Evolutionary conservation across 208 protist species (phyloP).

Genomic region (Paratrypanosoma confusum): DNA sequence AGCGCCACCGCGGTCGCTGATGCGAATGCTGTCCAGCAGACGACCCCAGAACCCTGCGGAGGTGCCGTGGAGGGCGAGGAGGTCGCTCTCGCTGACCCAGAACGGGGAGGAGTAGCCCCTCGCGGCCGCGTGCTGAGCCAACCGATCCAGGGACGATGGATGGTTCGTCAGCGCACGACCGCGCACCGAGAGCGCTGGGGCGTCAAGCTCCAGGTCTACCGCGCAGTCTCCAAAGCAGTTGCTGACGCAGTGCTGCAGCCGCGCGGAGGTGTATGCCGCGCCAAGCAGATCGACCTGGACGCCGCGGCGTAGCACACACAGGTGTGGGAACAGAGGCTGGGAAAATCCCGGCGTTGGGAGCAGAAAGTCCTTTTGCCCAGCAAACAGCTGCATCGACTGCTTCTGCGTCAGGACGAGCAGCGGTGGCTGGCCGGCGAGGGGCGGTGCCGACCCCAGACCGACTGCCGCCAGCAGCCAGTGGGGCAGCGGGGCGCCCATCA

Average conservation of each 20-base stretch:
- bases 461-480: too few relatives aligned
- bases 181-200: conserved; percentile 24
- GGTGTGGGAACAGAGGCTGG: too few relatives aligned
- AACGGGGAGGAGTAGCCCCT: conserved; percentile 27
- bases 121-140: conserved; percentile 3
- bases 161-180: conserved; percentile 19
- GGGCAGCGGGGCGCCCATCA: too few relatives aligned
- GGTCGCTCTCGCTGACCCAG: conserved; percentile 32
- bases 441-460: too few relatives aligned
- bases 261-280: too few relatives aligned
- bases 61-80: conserved; percentile 2
- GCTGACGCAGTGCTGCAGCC: conserved; percentile 4
- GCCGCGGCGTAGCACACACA: too few relatives aligned
- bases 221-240: conserved; percentile 16
- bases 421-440: too few relatives aligned
- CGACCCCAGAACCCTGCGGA: not conserved
- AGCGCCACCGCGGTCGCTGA: not conserved
- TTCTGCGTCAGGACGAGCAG: too few relatives aligned
- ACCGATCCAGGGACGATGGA: not conserved
- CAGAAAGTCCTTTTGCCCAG: too few relatives aligned
- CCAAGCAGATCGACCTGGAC: too few relatives aligned
- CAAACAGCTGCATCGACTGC: too few relatives aligned
- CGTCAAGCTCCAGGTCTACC: conserved; percentile 10
- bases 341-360: too few relatives aligned
- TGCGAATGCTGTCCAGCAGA: conserved; percentile 3